Evolutionary conservation across 2,329 filamentous ascomycete species (phyloP).

Genomic region (Diaporthe humulicola): DNA sequence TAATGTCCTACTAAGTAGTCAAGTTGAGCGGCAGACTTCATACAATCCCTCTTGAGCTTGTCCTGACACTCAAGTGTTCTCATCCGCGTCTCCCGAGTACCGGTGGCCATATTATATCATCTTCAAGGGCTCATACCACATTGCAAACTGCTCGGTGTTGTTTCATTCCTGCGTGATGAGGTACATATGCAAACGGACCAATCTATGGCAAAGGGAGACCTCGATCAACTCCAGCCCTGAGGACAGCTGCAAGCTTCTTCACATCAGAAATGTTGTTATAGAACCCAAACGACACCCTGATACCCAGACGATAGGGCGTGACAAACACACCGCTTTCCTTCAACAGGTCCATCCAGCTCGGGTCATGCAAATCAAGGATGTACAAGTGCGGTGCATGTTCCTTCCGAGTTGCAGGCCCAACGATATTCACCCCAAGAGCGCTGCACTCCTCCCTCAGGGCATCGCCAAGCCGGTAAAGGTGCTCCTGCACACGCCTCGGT

Average conservation of each 20-base stretch:
- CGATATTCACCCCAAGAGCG: slow-evolving; percentile 42
- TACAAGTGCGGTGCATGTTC: slow-evolving; percentile 48
- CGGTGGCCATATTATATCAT: accelerated
- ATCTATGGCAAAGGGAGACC: slow-evolving; percentile 13
- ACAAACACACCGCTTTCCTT: slow-evolving; percentile 37
- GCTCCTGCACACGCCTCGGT: slow-evolving; percentile 44
- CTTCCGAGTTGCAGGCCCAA: slow-evolving; percentile 42
- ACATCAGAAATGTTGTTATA: slow-evolving; percentile 42
- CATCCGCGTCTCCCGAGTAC: not conserved
- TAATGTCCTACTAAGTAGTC: not conserved
- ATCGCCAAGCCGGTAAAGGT: slow-evolving; percentile 44
- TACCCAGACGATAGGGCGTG: slow-evolving; percentile 45
- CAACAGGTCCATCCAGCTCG: slow-evolving; percentile 44
- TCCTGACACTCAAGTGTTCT: not conserved
- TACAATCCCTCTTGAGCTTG: not conserved
- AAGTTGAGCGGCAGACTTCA: not conserved
- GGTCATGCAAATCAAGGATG: slow-evolving; percentile 44
- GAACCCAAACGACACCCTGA: slow-evolving; percentile 47
- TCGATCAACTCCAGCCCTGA: not conserved
- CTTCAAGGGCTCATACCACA: not conserved
- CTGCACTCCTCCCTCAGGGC: slow-evolving; percentile 41
- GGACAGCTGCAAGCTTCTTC: not conserved
- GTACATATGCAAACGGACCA: not conserved
- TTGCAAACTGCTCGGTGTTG: accelerated
- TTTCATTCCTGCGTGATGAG: not conserved